Conservation (phyloP, 192 early-diverging fungal genomes). For the Chytriomyces sp. region DNA sequence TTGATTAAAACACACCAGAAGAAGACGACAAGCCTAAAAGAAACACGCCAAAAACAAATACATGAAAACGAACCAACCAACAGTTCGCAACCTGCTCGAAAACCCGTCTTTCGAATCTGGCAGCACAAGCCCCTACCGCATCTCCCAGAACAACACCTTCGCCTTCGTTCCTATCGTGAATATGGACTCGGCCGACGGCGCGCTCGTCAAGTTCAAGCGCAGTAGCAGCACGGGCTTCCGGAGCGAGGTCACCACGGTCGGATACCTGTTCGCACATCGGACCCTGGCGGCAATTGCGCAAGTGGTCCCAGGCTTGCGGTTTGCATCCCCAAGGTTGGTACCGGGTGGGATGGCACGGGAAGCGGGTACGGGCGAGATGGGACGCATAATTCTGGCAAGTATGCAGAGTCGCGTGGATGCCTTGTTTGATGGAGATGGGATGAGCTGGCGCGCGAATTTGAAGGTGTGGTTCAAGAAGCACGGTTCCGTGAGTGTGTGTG, state of each 20-base stretch:
- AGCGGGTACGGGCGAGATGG: background rate
- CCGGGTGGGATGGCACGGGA: too few species aligned
- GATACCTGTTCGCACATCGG: slow-evolving; percentile 19
- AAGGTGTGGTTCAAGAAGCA: slow-evolving; percentile 8
- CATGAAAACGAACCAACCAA: background rate
- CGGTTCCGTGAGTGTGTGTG: too few species aligned
- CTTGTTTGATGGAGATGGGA: slow-evolving; percentile 17
- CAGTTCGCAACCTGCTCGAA: slow-evolving; percentile 29
- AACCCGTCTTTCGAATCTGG: slow-evolving; percentile 37
- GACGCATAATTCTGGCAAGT: background rate
- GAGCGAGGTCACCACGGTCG: slow-evolving; percentile 22
- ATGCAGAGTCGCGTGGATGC: slow-evolving; percentile 25
- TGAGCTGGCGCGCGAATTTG: slow-evolving; percentile 24
- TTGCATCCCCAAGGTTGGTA: too few species aligned
- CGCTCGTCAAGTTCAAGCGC: background rate
- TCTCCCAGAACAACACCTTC: slow-evolving; percentile 9
- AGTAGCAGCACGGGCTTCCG: slow-evolving; percentile 1
- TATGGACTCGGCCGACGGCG: background rate
- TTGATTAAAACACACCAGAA: too few species aligned
- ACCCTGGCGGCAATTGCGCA: slow-evolving; percentile 22
- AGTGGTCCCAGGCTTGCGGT: background rate
- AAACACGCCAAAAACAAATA: too few species aligned
- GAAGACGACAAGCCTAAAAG: too few species aligned
- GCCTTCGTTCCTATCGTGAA: background rate
- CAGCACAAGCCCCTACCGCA: background rate